Evolutionary conservation across 805 yeast genomes (phyloP).

Genomic region (Myxozyma kluyveri): DNA sequence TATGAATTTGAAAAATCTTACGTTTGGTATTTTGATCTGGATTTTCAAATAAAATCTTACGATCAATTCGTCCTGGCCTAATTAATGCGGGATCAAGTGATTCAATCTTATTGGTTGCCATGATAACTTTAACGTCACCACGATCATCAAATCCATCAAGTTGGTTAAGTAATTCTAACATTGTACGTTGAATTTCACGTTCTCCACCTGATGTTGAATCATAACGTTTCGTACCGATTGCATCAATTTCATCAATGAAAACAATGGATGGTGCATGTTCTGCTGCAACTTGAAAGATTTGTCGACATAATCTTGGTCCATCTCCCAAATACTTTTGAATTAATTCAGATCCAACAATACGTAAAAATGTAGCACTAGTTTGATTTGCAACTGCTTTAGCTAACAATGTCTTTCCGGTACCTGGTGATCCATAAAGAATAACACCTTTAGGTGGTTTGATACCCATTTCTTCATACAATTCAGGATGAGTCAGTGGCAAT

Average conservation of each 20-base stretch:
- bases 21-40: slow-evolving; percentile 92
- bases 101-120: slow-evolving; percentile 97
- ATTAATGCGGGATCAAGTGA: slow-evolving; percentile 92
- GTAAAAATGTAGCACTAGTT: slow-evolving; percentile 90
- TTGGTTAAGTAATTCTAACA: slow-evolving; percentile 93
- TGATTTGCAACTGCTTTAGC: slow-evolving; percentile 99
- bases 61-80: slow-evolving; percentile 95
- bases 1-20: slow-evolving; percentile 88
- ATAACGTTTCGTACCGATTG: slow-evolving; percentile 97
- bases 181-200: slow-evolving; percentile 94
- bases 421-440: slow-evolving; percentile 94
- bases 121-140: slow-evolving; percentile 94
- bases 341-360: slow-evolving; percentile 95
- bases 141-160: slow-evolving; percentile 96
- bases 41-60: slow-evolving; percentile 92
- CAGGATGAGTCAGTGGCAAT: slow-evolving; percentile 93
- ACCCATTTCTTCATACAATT: slow-evolving; percentile 96
- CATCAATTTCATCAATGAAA: slow-evolving; percentile 97
- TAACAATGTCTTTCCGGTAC: slow-evolving; percentile 92
- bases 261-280: slow-evolving; percentile 98
- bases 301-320: slow-evolving; percentile 92
- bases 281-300: slow-evolving; percentile 92
- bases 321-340: slow-evolving; percentile 97
- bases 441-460: slow-evolving; percentile 98
- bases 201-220: slow-evolving; percentile 92